A percentile compares a stretch with the other conserved stretches of the same genome.
These are phyloP conservation scores for Magnusiomyces sp. DNA, from an alignment of 1,139 yeast genomes.

Conservation along the genomic window DNA sequence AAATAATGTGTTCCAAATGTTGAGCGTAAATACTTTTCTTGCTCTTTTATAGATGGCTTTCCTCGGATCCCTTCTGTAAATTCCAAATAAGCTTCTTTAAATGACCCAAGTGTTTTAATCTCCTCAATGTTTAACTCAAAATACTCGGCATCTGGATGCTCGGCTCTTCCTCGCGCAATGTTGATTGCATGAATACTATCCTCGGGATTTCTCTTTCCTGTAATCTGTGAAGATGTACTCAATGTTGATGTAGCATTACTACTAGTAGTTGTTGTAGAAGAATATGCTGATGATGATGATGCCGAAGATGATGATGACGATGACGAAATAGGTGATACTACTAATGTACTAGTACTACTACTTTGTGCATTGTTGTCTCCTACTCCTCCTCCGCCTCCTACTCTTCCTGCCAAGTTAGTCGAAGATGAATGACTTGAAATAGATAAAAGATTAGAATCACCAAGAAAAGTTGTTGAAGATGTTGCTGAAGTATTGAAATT, in stretches of 20 bases:
- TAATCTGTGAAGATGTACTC: not conserved
- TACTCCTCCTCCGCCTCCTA: too few relatives aligned
- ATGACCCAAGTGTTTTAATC: slow-evolving; percentile 1
- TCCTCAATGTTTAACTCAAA: slow-evolving; percentile 3
- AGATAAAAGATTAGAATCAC: not conserved
- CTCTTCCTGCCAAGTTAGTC: not conserved
- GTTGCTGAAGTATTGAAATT: not conserved
- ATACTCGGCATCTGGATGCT: not conserved
- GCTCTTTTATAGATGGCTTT: slow-evolving; percentile 1
- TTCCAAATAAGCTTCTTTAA: slow-evolving; percentile 4
- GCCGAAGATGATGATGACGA: not conserved
- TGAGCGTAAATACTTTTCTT: slow-evolving; percentile 1
- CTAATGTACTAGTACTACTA: too few relatives aligned
- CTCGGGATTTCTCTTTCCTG: not conserved
- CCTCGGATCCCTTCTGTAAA: slow-evolving; percentile 3
- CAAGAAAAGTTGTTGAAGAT: not conserved
- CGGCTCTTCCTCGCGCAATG: not conserved
- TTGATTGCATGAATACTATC: not conserved
- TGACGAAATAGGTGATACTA: too few relatives aligned
- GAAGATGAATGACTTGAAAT: not conserved
- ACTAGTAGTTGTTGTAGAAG: not conserved
- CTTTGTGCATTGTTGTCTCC: too few relatives aligned
- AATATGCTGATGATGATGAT: not conserved
- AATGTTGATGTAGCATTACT: not conserved
- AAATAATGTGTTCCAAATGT: slow-evolving; percentile 5